Evolutionary conservation across 768 basidiomycete species (phyloP), one percentile per base, ranked within the genome.

Genomic region (Lepiota venenata): DNA sequence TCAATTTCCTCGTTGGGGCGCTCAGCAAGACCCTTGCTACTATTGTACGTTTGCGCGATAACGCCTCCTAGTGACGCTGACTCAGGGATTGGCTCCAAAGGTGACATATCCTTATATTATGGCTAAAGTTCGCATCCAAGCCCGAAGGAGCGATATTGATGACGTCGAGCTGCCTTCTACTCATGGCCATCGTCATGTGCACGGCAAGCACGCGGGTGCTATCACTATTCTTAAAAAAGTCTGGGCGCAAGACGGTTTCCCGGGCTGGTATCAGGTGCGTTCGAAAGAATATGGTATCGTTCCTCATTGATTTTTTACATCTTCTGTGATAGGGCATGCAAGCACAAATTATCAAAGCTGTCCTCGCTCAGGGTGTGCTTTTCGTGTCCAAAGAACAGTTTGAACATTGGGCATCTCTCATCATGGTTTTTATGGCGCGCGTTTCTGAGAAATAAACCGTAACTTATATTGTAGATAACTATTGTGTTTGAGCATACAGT

Each of bases 301-400:
- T 21, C 50, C 40, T n/a, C n/a, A n/a, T n/a, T n/a, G n/a, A n/a
- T 47, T 36, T n/a, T 38, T 4, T 35, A 18, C 38, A 22, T 32
- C 16, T 35, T 14, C 7, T 44, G 14, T 32, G 12, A 44, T 69
- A 95, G 88, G 97, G 97, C 10, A 95, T 99, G 90, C 79, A 88
- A 60, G 95, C 97, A 0, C 97, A 99, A 69, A 94, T 98, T 54
- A 79, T 84, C 47, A 99, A 99, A 69, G 97, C 96, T 0, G 95
- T 98, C 11, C 72, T 99, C 12, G 91, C 93, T 7, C 97, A 99
- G 69, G 96, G 94, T 2, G 77, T 99, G 59, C 72, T 98, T 50
- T 99, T 99, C 76, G 88, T 96, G 75, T 91, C 93, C 59, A 99
- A 99, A 71, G 96, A 98, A 64, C 91, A 94, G 64, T 95, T 99